A percentile compares a stretch with the other conserved stretches of the same genome.
Conservation (phyloP, 2,329 filamentous ascomycete genomes). For the Hansfordia pulvinata region DNA sequence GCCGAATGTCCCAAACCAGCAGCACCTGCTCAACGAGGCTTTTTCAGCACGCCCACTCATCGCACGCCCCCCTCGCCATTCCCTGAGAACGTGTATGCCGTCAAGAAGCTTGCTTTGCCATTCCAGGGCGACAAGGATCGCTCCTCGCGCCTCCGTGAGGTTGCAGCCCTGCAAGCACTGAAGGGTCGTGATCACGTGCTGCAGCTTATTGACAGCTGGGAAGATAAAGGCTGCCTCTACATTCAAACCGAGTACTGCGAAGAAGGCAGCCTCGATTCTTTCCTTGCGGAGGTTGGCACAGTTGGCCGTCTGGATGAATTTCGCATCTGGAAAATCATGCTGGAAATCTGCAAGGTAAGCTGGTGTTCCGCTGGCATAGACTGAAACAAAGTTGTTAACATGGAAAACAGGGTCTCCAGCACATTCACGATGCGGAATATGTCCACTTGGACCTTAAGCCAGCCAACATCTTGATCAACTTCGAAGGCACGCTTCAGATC, state of each 20-base stretch:
- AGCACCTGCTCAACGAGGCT: conserved; percentile 25
- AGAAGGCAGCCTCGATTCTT: conserved; percentile 78
- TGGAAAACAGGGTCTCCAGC: conserved; percentile 58
- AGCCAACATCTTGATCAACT: conserved; percentile 71
- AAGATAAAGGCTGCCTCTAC: conserved; percentile 72
- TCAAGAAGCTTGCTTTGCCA: conserved; percentile 82
- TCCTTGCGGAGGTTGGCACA: conserved; percentile 68
- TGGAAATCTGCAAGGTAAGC: conserved; percentile 72
- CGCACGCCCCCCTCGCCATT: conserved; percentile 38
- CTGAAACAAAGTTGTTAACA: conserved; percentile 1
- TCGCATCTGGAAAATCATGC: conserved; percentile 93
- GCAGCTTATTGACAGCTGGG: conserved; percentile 77
- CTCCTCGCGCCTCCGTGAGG: conserved; percentile 74
- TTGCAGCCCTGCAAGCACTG: conserved; percentile 63
- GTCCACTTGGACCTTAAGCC: conserved; percentile 80
- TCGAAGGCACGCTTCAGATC: conserved; percentile 72
- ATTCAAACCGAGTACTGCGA: conserved; percentile 98
- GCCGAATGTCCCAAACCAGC: conserved; percentile 25
- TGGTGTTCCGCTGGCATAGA: not conserved
- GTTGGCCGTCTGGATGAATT: conserved; percentile 90
- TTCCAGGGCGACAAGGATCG: conserved; percentile 69
- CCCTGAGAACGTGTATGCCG: conserved; percentile 61
- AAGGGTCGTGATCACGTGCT: conserved; percentile 74
- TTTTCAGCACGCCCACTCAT: conserved; percentile 31
- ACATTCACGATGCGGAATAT: conserved; percentile 80